Evolutionary conservation across 371 early-diverging fungal genomes (phyloP), one percentile per base, ranked within the genome.

Genomic region (Syncephalastrum monosporum): DNA sequence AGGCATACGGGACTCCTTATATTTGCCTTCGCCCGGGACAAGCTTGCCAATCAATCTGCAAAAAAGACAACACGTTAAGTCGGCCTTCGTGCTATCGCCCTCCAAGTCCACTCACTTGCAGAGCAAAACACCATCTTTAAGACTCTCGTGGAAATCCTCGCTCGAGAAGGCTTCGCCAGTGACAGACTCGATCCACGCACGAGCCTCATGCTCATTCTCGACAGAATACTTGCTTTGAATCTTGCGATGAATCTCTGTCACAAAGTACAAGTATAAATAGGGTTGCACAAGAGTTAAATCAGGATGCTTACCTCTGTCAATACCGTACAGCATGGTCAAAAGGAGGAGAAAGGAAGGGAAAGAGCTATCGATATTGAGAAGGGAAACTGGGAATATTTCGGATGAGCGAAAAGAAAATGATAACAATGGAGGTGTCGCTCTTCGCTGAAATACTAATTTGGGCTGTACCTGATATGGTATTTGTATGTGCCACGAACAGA

Each of bases 91-190:
- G 8, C 16, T 17, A 1, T 29, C 17, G 4, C 17, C 14, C 46
- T 19, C 16, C 12, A 27, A 29, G 12, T n/a, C 13, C 15, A 8
- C 82, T 50, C 75, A 85, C 85, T 90, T 87, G 88, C 90, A 89
- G 10, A 96, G 80, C 33, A 92, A 69, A 19, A 89, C 86, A 25
- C 97, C 97, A 57, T 92, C 92, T 70, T 90, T 88, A 25, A 91
- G 73, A 10, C 82, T 77, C 41, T 83, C 83, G 15, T 89, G 84
- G 53, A 91, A 87, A 51, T 81, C 77, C 6, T 72, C 64, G 19
- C 55, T 68, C 10, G 81, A 74, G 29, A 75, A 59, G 10, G 79
- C 60, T 58, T 83, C 82, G 2, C 75, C 86, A 33, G 85, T 66
- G 2, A 87, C 65, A 5, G 61, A 55, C 60, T 88, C 88, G 45